Percentiles rank a stretch among this genome's conserved stretches.
Evolutionary conservation across 805 yeast genomes (phyloP).

Genomic region (Diddensiella caesifluorescens): DNA sequence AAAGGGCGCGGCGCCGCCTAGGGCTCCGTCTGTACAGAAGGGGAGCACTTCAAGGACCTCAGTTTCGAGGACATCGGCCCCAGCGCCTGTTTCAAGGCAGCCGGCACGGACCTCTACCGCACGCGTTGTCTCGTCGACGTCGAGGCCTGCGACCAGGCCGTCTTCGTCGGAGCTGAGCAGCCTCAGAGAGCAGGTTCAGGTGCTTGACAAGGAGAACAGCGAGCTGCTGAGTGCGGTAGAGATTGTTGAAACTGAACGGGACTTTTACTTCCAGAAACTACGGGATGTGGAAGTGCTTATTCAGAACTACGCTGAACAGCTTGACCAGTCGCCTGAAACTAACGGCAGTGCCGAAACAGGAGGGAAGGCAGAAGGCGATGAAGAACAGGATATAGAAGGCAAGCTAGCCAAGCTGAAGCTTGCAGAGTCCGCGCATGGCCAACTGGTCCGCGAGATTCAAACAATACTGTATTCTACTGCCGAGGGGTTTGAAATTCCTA

Average conservation of each 20-base stretch:
- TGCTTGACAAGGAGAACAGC: constrained; percentile 45
- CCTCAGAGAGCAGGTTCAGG: constrained; percentile 38
- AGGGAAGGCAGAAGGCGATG: constrained; percentile 32
- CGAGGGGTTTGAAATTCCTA: constrained; percentile 73
- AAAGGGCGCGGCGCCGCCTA: constrained; percentile 28
- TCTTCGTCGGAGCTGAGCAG: constrained; percentile 34
- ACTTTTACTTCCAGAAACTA: constrained; percentile 83
- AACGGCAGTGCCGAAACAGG: constrained; percentile 4
- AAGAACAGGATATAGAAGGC: constrained; percentile 27
- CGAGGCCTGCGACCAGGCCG: constrained; percentile 6
- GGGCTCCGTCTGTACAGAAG: constrained; percentile 10
- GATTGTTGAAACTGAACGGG: constrained; percentile 69
- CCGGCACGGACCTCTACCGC: too few species aligned
- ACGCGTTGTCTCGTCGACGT: constrained; percentile 7
- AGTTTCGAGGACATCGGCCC: not conserved
- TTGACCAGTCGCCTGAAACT: constrained; percentile 27
- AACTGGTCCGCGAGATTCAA: constrained; percentile 56
- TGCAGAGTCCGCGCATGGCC: constrained; percentile 21
- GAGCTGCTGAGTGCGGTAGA: constrained; percentile 58
- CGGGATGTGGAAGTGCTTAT: constrained; percentile 81
- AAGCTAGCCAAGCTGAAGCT: constrained; percentile 1
- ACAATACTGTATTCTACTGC: constrained; percentile 73
- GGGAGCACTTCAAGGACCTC: constrained; percentile 7
- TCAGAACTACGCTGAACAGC: constrained; percentile 53
- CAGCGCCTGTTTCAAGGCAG: constrained; percentile 6